Evolutionary conservation across 805 yeast genomes (phyloP).

Genomic region (Zygosaccharomyces bisporus): DNA sequence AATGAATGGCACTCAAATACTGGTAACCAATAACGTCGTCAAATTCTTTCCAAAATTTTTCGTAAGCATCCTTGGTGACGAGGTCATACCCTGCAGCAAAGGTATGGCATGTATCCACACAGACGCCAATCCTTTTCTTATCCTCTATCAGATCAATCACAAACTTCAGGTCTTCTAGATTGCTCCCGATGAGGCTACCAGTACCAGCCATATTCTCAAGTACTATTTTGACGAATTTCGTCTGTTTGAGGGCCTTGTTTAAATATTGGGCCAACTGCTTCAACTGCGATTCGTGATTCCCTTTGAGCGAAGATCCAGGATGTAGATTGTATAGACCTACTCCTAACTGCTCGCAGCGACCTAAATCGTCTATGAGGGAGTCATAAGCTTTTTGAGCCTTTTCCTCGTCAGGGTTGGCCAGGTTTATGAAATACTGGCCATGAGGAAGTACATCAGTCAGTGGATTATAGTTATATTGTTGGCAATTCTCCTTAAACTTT

Average conservation of each 20-base stretch:
- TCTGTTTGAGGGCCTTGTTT: slow-evolving; percentile 70
- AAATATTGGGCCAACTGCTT: slow-evolving; percentile 70
- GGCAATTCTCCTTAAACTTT: slow-evolving; percentile 62
- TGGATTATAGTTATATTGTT: slow-evolving; percentile 63
- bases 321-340: slow-evolving; percentile 90
- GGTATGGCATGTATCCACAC: slow-evolving; percentile 94
- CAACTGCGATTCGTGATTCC: slow-evolving; percentile 63
- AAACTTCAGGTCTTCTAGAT: slow-evolving; percentile 65
- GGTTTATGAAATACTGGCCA: slow-evolving; percentile 88
- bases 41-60: slow-evolving; percentile 69
- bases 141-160: slow-evolving; percentile 78
- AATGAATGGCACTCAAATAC: slow-evolving; percentile 75
- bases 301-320: slow-evolving; percentile 82
- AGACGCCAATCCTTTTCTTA: slow-evolving; percentile 86
- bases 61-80: slow-evolving; percentile 52
- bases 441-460: slow-evolving; percentile 83
- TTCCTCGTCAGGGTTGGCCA: slow-evolving; percentile 84
- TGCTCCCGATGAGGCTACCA: slow-evolving; percentile 83
- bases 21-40: slow-evolving; percentile 71
- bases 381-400: slow-evolving; percentile 72
- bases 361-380: slow-evolving; percentile 80
- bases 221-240: slow-evolving; percentile 78
- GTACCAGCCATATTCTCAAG: slow-evolving; percentile 98
- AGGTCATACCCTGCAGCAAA: slow-evolving; percentile 96
- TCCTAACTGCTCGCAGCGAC: slow-evolving; percentile 78